Conservation (phyloP, 371 early-diverging fungal genomes). For the Mortierella sp. region DNA sequence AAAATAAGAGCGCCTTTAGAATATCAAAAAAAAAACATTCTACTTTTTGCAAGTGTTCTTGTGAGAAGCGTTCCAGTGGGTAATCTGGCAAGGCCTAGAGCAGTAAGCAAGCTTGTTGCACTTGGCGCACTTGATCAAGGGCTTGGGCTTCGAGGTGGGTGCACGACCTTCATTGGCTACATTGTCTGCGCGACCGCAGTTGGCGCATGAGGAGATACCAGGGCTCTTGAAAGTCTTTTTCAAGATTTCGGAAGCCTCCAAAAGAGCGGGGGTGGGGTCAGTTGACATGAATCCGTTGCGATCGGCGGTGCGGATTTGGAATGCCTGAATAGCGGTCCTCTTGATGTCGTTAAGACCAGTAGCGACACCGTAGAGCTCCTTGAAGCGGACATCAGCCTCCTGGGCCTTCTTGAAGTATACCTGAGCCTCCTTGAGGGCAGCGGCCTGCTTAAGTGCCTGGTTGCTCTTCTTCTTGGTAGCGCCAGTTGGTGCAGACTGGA, state of each 20-base stretch:
- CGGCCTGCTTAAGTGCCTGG: constrained; percentile 61
- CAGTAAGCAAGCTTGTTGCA: constrained; percentile 75
- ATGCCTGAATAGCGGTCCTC: constrained; percentile 63
- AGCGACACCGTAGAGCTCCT: constrained; percentile 66
- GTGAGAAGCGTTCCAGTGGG: constrained; percentile 66
- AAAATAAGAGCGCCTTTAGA: too few relatives aligned
- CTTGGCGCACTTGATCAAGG: constrained; percentile 70
- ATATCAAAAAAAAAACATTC: background rate
- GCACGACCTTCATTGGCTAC: constrained; percentile 57
- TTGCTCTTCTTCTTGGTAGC: constrained; percentile 62
- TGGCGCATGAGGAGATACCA: constrained; percentile 61
- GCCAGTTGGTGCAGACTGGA: constrained; percentile 53
- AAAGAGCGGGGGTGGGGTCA: constrained; percentile 41
- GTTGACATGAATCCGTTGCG: constrained; percentile 35
- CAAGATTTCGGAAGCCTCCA: constrained; percentile 48
- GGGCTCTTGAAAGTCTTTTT: constrained; percentile 57
- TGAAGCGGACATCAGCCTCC: constrained; percentile 68
- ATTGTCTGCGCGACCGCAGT: constrained; percentile 68
- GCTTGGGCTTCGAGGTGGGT: constrained; percentile 51
- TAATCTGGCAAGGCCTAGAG: constrained; percentile 71
- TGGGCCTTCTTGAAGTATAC: constrained; percentile 67
- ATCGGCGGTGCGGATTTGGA: constrained; percentile 57
- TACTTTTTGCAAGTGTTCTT: constrained; percentile 66
- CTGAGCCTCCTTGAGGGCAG: constrained; percentile 60
- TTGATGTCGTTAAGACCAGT: constrained; percentile 72